A percentile compares a stretch with the other conserved stretches of the same genome.
Evolutionary conservation across 495 filamentous ascomycete species (phyloP).

Genomic region (Podospora fimiseda): DNA sequence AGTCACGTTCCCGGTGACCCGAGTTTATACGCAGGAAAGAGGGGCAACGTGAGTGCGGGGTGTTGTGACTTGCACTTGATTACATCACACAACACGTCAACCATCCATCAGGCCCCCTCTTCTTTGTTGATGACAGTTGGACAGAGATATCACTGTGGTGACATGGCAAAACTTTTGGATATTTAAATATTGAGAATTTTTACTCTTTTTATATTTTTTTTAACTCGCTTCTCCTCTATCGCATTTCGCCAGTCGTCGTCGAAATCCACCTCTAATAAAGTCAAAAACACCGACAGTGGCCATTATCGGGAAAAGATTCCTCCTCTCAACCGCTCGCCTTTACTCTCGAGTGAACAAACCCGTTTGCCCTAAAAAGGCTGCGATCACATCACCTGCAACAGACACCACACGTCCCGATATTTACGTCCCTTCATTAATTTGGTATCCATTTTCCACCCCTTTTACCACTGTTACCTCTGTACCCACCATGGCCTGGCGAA

Average conservation of each 20-base stretch:
- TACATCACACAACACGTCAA: slow-evolving; percentile 18
- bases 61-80: background rate
- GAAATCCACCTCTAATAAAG: no score
- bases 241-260: no score
- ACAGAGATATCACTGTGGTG: background rate
- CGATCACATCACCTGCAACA: no score
- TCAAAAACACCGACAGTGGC: no score
- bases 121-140: background rate
- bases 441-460: background rate
- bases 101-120: slow-evolving; percentile 9
- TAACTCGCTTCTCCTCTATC: no score
- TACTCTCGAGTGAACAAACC: no score
- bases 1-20: background rate
- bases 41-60: background rate
- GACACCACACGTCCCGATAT: background rate
- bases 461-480: slow-evolving; percentile 19
- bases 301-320: no score
- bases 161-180: background rate
- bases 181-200: background rate
- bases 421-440: background rate
- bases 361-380: no score
- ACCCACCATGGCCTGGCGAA: slow-evolving; percentile 80
- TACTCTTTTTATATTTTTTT: no score
- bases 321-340: no score
- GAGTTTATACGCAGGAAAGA: background rate